phyloP scores from a whole-genome alignment of 352 stramenopile species.

The Pythium grandisporangium region DNA sequence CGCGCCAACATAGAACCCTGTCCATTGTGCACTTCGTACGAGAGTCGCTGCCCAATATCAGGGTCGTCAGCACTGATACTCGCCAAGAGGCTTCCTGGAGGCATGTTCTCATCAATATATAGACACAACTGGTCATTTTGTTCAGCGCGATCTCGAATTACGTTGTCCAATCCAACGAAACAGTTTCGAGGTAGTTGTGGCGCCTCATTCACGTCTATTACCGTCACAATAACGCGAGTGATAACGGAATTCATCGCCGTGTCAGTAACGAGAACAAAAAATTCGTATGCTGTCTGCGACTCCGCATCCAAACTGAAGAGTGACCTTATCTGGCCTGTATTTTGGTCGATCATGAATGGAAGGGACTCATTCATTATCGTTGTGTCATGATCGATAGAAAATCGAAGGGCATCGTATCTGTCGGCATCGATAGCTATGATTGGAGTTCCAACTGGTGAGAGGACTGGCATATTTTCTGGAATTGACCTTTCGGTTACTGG shows the following conservation, averaged over 20 bases:
- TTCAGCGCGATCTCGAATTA: constrained; percentile 22
- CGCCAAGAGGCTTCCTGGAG: constrained; percentile 13
- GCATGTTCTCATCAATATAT: constrained; percentile 21
- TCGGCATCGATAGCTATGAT: constrained; percentile 9
- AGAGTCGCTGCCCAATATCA: constrained; percentile 31
- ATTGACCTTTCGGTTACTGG: constrained; percentile 12
- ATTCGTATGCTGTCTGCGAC: constrained; percentile 9
- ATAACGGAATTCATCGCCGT: constrained; percentile 5
- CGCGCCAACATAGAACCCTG: constrained; percentile 12
- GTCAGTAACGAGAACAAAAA: constrained; percentile 12
- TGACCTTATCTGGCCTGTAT: constrained; percentile 23
- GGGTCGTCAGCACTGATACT: constrained; percentile 19
- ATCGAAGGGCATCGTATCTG: constrained; percentile 9
- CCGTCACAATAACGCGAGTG: constrained; percentile 15
- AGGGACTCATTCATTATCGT: not conserved
- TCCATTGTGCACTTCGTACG: constrained; percentile 18
- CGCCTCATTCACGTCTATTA: constrained; percentile 38
- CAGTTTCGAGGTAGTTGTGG: constrained; percentile 37
- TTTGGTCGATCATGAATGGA: constrained; percentile 28
- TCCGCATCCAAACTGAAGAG: constrained; percentile 23
- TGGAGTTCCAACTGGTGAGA: constrained; percentile 8
- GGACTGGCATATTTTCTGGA: constrained; percentile 22
- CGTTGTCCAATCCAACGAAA: constrained; percentile 21
- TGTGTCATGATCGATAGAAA: not conserved
- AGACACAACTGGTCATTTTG: constrained; percentile 40